phyloP scores from a whole-genome alignment of 2,329 filamentous ascomycete genomes.

The Alternaria atra region DNA sequence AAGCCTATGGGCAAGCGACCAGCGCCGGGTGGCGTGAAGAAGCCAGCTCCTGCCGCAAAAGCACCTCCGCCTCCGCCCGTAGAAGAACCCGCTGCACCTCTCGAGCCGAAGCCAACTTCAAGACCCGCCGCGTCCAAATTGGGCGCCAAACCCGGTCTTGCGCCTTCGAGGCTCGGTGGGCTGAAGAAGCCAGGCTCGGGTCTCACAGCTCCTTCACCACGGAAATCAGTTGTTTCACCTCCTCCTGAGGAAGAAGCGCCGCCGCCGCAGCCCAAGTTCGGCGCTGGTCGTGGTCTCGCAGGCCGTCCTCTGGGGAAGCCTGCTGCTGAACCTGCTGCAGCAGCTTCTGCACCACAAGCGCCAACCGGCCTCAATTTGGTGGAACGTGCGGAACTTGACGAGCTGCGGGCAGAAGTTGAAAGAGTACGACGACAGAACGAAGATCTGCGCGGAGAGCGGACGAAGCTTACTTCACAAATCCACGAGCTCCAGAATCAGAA shows the following conservation, averaged over 20 bases:
- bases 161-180: conserved; percentile 51
- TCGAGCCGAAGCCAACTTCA: conserved; percentile 67
- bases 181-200: conserved; percentile 54
- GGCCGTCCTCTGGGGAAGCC: conserved; percentile 87
- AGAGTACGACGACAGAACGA: conserved; percentile 77
- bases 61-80: conserved; percentile 50
- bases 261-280: conserved; percentile 66
- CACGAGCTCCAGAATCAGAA: conserved; percentile 97
- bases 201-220: conserved; percentile 51
- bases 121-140: conserved; percentile 56
- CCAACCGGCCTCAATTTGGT: conserved; percentile 74
- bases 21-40: conserved; percentile 61
- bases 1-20: conserved; percentile 61
- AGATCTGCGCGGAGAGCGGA: conserved; percentile 82
- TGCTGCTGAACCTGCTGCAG: conserved; percentile 69
- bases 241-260: conserved; percentile 55
- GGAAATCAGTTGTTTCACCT: conserved; percentile 57
- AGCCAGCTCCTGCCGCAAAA: conserved; percentile 55
- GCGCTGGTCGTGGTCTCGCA: conserved; percentile 77
- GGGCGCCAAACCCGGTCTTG: conserved; percentile 52
- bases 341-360: conserved; percentile 55
- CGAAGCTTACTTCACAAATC: conserved; percentile 83
- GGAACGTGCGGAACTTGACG: conserved; percentile 93
- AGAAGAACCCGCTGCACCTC: conserved; percentile 61
- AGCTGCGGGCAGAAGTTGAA: conserved; percentile 85